phyloP scores from a whole-genome alignment of 148 eudicot genomes.

The Camellia japonica region DNA sequence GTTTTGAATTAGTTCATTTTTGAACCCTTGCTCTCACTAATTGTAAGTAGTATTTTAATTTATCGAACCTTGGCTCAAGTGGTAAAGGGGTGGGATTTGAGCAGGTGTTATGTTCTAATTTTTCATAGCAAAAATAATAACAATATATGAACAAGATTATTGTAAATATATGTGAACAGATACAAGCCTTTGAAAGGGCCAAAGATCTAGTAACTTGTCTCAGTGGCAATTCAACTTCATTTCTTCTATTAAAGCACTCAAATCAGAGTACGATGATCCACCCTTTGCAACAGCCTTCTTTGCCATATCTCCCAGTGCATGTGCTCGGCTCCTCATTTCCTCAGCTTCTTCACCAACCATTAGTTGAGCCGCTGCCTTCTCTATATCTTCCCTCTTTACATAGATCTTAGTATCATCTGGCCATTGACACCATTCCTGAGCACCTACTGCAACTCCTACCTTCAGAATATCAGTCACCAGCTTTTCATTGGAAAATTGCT shows the following conservation, averaged over 20 bases:
- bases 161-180: neutral
- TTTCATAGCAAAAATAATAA: neutral
- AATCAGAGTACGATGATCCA: conserved; percentile 14
- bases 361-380: conserved; percentile 6
- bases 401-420: neutral
- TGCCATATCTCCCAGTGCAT: neutral
- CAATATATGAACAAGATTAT: too few relatives aligned
- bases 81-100: neutral
- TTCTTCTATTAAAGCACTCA: conserved; percentile 14
- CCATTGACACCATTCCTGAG: conserved; percentile 1
- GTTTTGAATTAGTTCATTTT: neutral
- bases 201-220: neutral
- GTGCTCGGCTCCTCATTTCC: conserved; percentile 12
- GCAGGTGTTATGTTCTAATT: neutral
- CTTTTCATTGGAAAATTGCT: conserved; percentile 23
- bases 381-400: conserved; percentile 5
- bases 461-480: conserved; percentile 12
- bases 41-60: neutral
- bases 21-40: neutral
- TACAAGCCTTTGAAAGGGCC: neutral
- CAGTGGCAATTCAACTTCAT: neutral
- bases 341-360: conserved; percentile 15
- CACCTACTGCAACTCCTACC: conserved; percentile 21
- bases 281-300: conserved; percentile 16
- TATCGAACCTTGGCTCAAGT: neutral